phyloP scores from a whole-genome alignment of 768 basidiomycete genomes.

The Calocybe gangraenosa region DNA sequence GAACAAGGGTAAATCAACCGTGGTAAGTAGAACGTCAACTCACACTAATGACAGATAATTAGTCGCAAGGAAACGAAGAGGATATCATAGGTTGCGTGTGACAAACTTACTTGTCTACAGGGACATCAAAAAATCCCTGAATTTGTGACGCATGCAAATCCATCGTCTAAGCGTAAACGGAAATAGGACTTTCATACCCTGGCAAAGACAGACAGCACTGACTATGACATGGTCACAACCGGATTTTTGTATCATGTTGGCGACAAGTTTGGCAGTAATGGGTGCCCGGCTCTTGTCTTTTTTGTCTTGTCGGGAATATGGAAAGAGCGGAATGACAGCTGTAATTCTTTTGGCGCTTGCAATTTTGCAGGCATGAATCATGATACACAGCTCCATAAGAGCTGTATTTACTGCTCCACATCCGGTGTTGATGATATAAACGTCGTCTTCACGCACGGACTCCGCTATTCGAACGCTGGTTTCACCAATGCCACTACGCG shows the following conservation, averaged over 20 bases:
- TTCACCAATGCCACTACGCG: slow-evolving; percentile 87
- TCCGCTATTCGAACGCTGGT: slow-evolving; percentile 89
- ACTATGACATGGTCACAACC: slow-evolving; percentile 98
- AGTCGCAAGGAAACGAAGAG: slow-evolving; percentile 9
- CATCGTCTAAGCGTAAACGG: slow-evolving; percentile 68
- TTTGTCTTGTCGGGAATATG: slow-evolving; percentile 97
- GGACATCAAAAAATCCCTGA: slow-evolving; percentile 99
- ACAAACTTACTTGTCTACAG: slow-evolving; percentile 94
- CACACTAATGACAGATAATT: slow-evolving; percentile 33
- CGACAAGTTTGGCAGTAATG: slow-evolving; percentile 96
- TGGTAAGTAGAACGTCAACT: slow-evolving; percentile 25
- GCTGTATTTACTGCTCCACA: slow-evolving; percentile 85
- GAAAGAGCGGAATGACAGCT: slow-evolving; percentile 96
- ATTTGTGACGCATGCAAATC: slow-evolving; percentile 99
- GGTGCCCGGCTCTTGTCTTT: slow-evolving; percentile 99
- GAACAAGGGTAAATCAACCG: slow-evolving; percentile 1
- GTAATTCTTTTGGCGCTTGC: slow-evolving; percentile 98
- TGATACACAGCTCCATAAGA: slow-evolving; percentile 97
- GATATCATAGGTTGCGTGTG: background rate
- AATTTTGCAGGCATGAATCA: slow-evolving; percentile 99
- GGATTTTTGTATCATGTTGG: slow-evolving; percentile 92
- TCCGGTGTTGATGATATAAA: slow-evolving; percentile 96
- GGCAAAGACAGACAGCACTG: slow-evolving; percentile 28
- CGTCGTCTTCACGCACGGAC: slow-evolving; percentile 96
- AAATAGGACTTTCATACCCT: slow-evolving; percentile 1